These are phyloP conservation scores for Beauveria pseudobassiana DNA, from an alignment of 2,329 filamentous ascomycete species.

Conservation along the genomic window DNA sequence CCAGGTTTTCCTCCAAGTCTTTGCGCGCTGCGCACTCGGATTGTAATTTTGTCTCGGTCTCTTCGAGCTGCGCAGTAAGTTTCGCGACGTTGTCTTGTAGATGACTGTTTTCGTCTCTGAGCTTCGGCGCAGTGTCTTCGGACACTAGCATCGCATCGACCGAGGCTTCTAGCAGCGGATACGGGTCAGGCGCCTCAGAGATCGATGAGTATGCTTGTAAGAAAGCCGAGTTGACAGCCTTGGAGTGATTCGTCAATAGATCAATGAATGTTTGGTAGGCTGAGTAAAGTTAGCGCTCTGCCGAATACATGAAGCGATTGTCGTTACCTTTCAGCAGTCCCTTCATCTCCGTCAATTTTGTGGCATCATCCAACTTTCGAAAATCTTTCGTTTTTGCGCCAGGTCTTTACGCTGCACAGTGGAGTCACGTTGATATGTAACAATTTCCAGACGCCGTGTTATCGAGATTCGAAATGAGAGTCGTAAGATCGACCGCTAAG, in stretches of 20 bases:
- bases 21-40: conserved; percentile 66
- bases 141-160: conserved; percentile 89
- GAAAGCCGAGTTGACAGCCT: conserved; percentile 87
- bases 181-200: conserved; percentile 93
- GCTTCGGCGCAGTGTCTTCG: conserved; percentile 84
- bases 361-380: conserved; percentile 81
- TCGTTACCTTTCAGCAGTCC: conserved; percentile 69
- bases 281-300: conserved; percentile 26
- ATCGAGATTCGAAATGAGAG: conserved; percentile 78
- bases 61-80: conserved; percentile 74
- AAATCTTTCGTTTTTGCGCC: conserved; percentile 98
- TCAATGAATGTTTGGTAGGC: conserved; percentile 98
- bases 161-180: conserved; percentile 90
- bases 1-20: conserved; percentile 68
- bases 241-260: conserved; percentile 90
- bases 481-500: conserved; percentile 77
- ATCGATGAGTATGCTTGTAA: conserved; percentile 87
- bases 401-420: conserved; percentile 93
- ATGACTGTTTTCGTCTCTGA: conserved; percentile 81
- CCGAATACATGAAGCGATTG: conserved; percentile 1
- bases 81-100: conserved; percentile 71
- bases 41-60: conserved; percentile 73
- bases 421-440: conserved; percentile 88
- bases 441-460: conserved; percentile 92
- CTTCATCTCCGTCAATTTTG: conserved; percentile 84